Conservation (phyloP, 345 rosid species). For the Anastatica hierochuntica region DNA sequence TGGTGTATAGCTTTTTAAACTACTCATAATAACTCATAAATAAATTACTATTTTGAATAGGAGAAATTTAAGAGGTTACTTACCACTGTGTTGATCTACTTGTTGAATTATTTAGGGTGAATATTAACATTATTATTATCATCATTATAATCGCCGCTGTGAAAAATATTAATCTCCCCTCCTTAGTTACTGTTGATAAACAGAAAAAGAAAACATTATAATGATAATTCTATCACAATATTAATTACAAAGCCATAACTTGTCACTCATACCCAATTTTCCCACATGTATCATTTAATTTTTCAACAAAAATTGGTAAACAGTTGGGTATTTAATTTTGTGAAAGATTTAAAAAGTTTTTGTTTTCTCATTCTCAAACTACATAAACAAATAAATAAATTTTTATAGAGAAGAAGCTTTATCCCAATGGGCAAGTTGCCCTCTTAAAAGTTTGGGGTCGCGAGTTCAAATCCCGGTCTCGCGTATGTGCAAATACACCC, state of each 20-base stretch:
- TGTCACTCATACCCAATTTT: not conserved
- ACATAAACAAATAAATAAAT: too few relatives aligned
- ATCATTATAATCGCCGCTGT: not conserved
- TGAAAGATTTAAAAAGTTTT: too few relatives aligned
- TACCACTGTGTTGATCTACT: conserved; percentile 14
- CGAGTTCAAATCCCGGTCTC: too few relatives aligned
- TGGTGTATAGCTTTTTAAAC: too few relatives aligned
- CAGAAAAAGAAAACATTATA: conserved; percentile 5
- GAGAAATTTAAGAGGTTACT: conserved; percentile 10
- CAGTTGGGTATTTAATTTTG: not conserved
- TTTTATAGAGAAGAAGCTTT: too few relatives aligned
- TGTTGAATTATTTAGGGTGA: conserved; percentile 19
- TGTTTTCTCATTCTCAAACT: too few relatives aligned
- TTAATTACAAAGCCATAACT: conserved; percentile 5
- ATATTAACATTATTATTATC: not conserved
- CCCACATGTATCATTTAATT: conserved; percentile 1
- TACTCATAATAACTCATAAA: too few relatives aligned
- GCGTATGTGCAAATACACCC: too few relatives aligned
- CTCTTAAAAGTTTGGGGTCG: too few relatives aligned
- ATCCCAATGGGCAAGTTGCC: too few relatives aligned
- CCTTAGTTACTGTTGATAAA: conserved; percentile 11
- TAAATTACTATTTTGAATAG: conserved; percentile 12
- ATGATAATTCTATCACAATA: conserved; percentile 5
- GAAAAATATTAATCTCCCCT: not conserved
- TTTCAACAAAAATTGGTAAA: not conserved